Evolutionary conservation across 176 grass and related monocot species (phyloP).

Genomic region (Bothriochloa decipiens): DNA sequence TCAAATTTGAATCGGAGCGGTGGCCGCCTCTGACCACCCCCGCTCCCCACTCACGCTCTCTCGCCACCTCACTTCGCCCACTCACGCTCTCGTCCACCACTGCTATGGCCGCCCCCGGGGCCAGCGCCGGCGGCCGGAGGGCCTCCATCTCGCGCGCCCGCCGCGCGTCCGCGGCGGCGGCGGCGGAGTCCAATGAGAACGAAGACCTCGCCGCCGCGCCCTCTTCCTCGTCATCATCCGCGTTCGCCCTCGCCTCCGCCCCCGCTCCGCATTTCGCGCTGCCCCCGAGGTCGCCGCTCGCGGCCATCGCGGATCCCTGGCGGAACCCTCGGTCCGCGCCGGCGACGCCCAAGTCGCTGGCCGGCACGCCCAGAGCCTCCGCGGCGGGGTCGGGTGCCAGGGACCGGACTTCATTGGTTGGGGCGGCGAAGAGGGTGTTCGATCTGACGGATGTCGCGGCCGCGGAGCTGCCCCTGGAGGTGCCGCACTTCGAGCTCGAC

Average conservation of each 20-base stretch:
- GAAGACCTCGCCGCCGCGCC: constrained; percentile 49
- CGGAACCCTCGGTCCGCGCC: constrained; percentile 69
- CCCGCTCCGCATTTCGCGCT: constrained; percentile 22
- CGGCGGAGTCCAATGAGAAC: constrained; percentile 65
- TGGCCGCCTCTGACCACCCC: not conserved
- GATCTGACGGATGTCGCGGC: constrained; percentile 47
- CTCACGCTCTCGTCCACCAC: constrained; percentile 11
- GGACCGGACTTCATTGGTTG: constrained; percentile 58
- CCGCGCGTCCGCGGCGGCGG: constrained; percentile 20
- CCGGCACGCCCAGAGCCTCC: constrained; percentile 47
- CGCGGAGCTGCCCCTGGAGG: constrained; percentile 53
- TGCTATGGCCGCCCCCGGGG: constrained; percentile 46
- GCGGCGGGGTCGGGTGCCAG: constrained; percentile 39
- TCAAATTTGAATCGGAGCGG: constrained; percentile 58
- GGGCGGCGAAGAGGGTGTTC: constrained; percentile 46
- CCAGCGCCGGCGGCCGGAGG: constrained; percentile 28
- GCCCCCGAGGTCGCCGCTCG: constrained; percentile 72
- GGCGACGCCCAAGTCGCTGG: constrained; percentile 63
- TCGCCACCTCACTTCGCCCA: not conserved
- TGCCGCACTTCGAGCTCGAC: constrained; percentile 79
- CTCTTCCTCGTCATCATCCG: constrained; percentile 4
- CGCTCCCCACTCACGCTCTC: constrained; percentile 28
- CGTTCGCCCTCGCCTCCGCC: constrained; percentile 9
- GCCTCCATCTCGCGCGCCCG: constrained; percentile 31
- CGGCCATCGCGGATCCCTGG: constrained; percentile 66